A percentile compares a stretch with the other conserved stretches of the same genome.
phyloP scores from a whole-genome alignment of 2,329 filamentous ascomycete genomes.

The Neonectria neomacrospora region DNA sequence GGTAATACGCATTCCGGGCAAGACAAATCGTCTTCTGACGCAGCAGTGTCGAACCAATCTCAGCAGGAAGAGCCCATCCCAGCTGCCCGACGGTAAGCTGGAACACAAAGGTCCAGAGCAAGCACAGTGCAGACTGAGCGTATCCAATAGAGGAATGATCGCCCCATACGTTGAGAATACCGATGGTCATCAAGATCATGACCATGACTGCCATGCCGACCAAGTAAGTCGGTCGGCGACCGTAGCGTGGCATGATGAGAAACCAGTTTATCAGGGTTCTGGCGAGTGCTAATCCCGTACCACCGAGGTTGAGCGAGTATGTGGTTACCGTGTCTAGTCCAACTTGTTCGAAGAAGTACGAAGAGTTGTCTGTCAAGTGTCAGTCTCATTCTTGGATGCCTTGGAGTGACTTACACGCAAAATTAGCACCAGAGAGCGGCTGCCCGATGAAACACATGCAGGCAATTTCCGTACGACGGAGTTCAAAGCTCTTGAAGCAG shows the following conservation, averaged over 20 bases:
- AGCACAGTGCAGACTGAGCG: slow-evolving; percentile 48
- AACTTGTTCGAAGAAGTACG: slow-evolving; percentile 55
- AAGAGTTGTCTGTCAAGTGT: slow-evolving; percentile 47
- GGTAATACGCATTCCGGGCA: slow-evolving; percentile 43
- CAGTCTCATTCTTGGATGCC: background rate
- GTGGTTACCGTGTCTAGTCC: slow-evolving; percentile 46
- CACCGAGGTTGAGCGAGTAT: slow-evolving; percentile 53
- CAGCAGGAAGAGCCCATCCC: slow-evolving; percentile 48
- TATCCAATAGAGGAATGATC: slow-evolving; percentile 44
- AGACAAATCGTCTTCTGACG: slow-evolving; percentile 49
- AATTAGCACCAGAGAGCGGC: slow-evolving; percentile 48
- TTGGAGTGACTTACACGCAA: slow-evolving; percentile 42
- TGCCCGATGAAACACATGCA: slow-evolving; percentile 51
- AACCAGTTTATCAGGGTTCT: slow-evolving; percentile 59
- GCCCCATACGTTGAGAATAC: slow-evolving; percentile 53
- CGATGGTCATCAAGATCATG: slow-evolving; percentile 52
- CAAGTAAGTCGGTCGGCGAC: slow-evolving; percentile 58
- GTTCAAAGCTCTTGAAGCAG: slow-evolving; percentile 56
- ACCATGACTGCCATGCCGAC: slow-evolving; percentile 57
- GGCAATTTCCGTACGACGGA: slow-evolving; percentile 53
- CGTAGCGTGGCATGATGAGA: slow-evolving; percentile 53
- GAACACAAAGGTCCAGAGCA: slow-evolving; percentile 50
- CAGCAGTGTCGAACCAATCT: slow-evolving; percentile 47
- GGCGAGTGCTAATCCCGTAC: slow-evolving; percentile 53
- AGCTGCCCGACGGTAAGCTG: slow-evolving; percentile 54